phyloP scores from a whole-genome alignment of 148 eudicot genomes.

The Fagopyrum homotropicum region DNA sequence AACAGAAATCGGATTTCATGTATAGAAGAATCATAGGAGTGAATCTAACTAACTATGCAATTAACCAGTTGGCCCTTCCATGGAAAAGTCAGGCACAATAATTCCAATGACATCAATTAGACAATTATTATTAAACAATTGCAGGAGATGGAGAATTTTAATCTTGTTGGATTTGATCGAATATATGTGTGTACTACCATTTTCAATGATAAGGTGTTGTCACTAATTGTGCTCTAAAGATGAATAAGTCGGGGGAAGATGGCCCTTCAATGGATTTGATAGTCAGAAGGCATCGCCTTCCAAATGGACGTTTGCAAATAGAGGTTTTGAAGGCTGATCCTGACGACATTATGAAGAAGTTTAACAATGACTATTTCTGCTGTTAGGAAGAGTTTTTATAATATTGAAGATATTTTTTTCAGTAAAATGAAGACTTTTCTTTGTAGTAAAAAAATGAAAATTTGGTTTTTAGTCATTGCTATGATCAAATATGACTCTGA shows the following conservation, averaged over 20 bases:
- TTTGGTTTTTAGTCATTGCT: too few species aligned
- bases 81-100: too few species aligned
- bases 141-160: constrained; percentile 65
- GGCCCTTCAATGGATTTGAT: constrained; percentile 96
- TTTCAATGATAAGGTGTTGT: constrained; percentile 58
- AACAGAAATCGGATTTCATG: too few species aligned
- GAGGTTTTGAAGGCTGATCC: constrained; percentile 69
- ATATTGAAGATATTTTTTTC: too few species aligned
- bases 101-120: too few species aligned
- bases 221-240: constrained; percentile 69
- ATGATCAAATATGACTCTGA: too few species aligned
- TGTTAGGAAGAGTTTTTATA: too few species aligned
- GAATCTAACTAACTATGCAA: too few species aligned
- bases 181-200: constrained; percentile 76
- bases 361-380: constrained; percentile 13
- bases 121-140: constrained; percentile 12
- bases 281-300: constrained; percentile 71
- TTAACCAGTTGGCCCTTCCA: too few species aligned
- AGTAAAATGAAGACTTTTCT: too few species aligned
- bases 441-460: too few species aligned
- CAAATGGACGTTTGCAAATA: constrained; percentile 62
- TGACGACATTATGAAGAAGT: constrained; percentile 63
- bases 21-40: too few species aligned
- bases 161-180: constrained; percentile 83
- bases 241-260: constrained; percentile 89